A percentile compares a stretch with the other conserved stretches of the same genome.
Conservation (phyloP, 1,139 yeast genomes). For the Pichia sp. region DNA sequence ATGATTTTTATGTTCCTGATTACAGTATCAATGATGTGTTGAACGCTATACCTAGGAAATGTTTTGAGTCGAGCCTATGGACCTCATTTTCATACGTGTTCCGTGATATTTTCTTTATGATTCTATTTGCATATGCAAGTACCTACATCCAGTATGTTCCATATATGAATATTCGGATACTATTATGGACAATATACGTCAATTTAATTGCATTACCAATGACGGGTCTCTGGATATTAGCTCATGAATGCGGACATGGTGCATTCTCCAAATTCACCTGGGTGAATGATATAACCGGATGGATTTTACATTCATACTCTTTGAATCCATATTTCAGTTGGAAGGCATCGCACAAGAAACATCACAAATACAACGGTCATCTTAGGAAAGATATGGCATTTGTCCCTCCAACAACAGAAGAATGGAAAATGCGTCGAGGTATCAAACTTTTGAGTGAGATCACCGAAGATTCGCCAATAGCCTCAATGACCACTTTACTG, state of each 20-base stretch:
- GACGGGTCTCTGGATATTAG: conserved; percentile 84
- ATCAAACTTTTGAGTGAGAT: conserved; percentile 46
- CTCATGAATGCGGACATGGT: conserved; percentile 88
- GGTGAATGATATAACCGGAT: conserved; percentile 71
- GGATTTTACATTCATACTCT: conserved; percentile 73
- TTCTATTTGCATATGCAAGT: conserved; percentile 46
- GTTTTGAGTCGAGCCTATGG: conserved; percentile 57
- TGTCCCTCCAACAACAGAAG: conserved; percentile 56
- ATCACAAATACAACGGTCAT: conserved; percentile 85
- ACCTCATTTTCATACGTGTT: conserved; percentile 56
- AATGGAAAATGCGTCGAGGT: conserved; percentile 34
- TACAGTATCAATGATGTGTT: conserved; percentile 67
- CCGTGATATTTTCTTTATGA: conserved; percentile 54
- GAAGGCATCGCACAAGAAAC: conserved; percentile 78
- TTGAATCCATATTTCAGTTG: conserved; percentile 83
- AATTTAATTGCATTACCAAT: conserved; percentile 41
- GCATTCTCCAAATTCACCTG: conserved; percentile 68
- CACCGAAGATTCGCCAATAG: conserved; percentile 69
- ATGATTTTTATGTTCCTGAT: too few species aligned
- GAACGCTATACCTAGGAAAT: conserved; percentile 66
- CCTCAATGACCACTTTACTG: conserved; percentile 46
- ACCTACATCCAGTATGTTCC: conserved; percentile 46
- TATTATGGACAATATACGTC: conserved; percentile 41
- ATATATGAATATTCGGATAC: conserved; percentile 37
- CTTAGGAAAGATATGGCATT: conserved; percentile 77